Conservation (phyloP, 768 basidiomycete genomes). For the Tephrocybe rancida region DNA sequence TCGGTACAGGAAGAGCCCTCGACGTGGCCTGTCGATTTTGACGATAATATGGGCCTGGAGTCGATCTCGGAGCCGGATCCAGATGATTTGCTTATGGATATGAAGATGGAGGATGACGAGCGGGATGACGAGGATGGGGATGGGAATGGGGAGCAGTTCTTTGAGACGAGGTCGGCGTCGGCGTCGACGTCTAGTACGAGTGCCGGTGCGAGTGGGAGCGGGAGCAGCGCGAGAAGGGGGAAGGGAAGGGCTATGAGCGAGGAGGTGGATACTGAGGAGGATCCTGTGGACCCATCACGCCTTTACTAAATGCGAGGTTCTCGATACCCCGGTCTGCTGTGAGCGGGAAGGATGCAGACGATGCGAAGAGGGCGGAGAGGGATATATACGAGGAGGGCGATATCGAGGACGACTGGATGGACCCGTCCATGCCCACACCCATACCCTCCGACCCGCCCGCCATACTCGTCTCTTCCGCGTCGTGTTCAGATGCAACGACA, state of each 20-base stretch:
- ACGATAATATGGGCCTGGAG: no score
- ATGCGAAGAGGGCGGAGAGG: constrained; percentile 49
- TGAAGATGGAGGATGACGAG: constrained; percentile 33
- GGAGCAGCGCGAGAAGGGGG: constrained; percentile 17
- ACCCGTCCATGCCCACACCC: no score
- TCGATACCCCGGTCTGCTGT: no score
- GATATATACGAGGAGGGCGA: constrained; percentile 52
- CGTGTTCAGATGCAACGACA: no score
- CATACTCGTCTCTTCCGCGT: no score
- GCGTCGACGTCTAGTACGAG: constrained; percentile 39
- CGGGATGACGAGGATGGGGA: constrained; percentile 25
- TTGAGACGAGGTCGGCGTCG: constrained; percentile 52
- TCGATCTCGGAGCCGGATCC: no score
- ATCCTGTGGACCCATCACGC: constrained; percentile 58
- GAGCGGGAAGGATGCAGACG: constrained; percentile 29
- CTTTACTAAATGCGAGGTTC: constrained; percentile 53
- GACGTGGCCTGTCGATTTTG: no score
- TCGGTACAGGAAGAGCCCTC: no score
- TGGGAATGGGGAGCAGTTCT: constrained; percentile 49
- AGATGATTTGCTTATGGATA: no score
- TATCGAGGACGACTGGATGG: constrained; percentile 64
- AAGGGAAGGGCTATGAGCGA: no score
- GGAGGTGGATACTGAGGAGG: no score
- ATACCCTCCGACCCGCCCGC: no score
- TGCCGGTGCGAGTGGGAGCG: constrained; percentile 37